phyloP scores from a whole-genome alignment of 2,329 filamentous ascomycete species.

The Lachnellula hyalina region DNA sequence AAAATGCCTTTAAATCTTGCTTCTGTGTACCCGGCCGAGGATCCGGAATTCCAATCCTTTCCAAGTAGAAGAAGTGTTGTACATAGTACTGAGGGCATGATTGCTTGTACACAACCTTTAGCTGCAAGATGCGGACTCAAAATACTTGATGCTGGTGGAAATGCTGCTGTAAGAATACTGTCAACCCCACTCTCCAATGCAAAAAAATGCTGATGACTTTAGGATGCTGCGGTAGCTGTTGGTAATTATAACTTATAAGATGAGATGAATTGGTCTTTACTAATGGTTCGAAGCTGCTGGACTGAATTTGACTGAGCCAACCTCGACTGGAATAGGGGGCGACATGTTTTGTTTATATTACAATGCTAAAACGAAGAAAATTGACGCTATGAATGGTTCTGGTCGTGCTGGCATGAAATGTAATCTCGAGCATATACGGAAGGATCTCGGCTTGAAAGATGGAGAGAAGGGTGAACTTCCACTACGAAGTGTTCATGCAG shows the following conservation, averaged over 20 bases:
- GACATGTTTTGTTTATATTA: constrained; percentile 97
- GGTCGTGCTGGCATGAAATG: constrained; percentile 70
- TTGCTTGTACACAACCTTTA: constrained; percentile 83
- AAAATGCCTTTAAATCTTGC: constrained; percentile 30
- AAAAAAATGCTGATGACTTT: constrained; percentile 6
- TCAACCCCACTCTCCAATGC: constrained; percentile 12
- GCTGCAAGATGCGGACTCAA: constrained; percentile 84
- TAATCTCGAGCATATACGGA: constrained; percentile 64
- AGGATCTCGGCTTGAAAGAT: constrained; percentile 60
- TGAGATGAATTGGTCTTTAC: background rate
- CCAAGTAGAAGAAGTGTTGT: constrained; percentile 84
- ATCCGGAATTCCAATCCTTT: constrained; percentile 54
- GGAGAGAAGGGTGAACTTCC: constrained; percentile 59
- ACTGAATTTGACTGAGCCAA: constrained; percentile 89
- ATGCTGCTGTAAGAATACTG: constrained; percentile 68
- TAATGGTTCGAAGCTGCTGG: constrained; percentile 60
- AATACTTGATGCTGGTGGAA: constrained; percentile 81
- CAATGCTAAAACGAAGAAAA: constrained; percentile 72
- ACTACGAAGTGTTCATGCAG: constrained; percentile 69
- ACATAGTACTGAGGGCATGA: constrained; percentile 87
- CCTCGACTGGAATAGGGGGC: constrained; percentile 89
- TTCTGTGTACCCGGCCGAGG: constrained; percentile 27
- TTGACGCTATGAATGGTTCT: constrained; percentile 86
- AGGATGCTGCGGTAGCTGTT: constrained; percentile 96
- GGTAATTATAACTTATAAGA: constrained; percentile 43